Percentiles rank a stretch among this genome's conserved stretches.
phyloP scores from a whole-genome alignment of 768 basidiomycete species.

The Galerina sulciceps region DNA sequence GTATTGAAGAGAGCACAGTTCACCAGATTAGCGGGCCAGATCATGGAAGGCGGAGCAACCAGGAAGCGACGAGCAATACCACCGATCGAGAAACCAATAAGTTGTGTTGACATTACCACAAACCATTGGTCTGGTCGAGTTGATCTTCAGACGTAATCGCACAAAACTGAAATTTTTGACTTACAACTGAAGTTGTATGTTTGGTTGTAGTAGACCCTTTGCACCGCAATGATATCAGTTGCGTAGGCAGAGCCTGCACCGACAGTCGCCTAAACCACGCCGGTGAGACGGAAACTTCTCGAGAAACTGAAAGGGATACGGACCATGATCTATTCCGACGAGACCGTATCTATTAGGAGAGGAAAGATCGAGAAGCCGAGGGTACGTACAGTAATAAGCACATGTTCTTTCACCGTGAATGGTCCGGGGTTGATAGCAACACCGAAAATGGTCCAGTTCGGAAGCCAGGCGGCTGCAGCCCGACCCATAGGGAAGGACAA shows the following conservation, averaged over 20 bases:
- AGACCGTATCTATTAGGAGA: neutral
- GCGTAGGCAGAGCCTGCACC: conserved; percentile 69
- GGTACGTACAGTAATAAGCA: conserved; percentile 51
- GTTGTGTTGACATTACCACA: conserved; percentile 66
- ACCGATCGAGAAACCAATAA: conserved; percentile 81
- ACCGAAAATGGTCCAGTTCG: conserved; percentile 61
- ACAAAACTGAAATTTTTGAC: conserved; percentile 17
- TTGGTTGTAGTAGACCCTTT: conserved; percentile 68
- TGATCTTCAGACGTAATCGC: neutral
- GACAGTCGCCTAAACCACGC: conserved; percentile 52
- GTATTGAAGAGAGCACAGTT: conserved; percentile 79
- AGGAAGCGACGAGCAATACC: conserved; percentile 75
- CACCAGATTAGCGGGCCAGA: conserved; percentile 76
- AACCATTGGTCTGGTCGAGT: conserved; percentile 64
- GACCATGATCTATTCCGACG: conserved; percentile 35
- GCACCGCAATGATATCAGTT: conserved; percentile 73
- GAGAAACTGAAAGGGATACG: conserved; percentile 26
- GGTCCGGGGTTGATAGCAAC: conserved; percentile 73
- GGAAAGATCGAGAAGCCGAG: neutral
- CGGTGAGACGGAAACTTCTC: neutral
- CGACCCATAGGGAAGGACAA: conserved; percentile 73
- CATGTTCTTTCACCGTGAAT: conserved; percentile 80
- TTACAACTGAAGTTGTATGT: conserved; percentile 61
- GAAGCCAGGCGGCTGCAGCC: conserved; percentile 55
- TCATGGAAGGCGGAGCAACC: conserved; percentile 63